Evolutionary conservation across 148 eudicot species (phyloP), one percentile per base, ranked within the genome.

Genomic region (Rheum nobile): DNA sequence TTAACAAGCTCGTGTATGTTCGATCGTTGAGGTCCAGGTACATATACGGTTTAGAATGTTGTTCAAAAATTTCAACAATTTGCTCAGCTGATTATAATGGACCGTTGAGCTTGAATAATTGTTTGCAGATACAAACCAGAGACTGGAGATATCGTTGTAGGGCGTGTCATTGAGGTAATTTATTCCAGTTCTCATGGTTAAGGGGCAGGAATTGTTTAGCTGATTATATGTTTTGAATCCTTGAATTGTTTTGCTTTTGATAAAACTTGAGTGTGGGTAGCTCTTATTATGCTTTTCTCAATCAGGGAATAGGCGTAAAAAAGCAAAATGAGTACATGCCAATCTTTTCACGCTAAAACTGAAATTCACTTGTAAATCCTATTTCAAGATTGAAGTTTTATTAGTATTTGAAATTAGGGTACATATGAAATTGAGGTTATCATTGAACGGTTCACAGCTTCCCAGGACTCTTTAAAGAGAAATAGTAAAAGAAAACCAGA

Each of bases 51-150:
- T 43, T 47, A 8, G 11, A 39, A 48, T 29, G 0, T 28, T 26
- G 6, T 1, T 26, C 34, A 59, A 28, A n/a, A 13, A 1, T 59
- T 29, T 13, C 34, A 29, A 59, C 35, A 26, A 26, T 2, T 59
- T 59, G 16, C 24, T 28, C 67, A 12, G 11, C 6, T 14, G 22
- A 37, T 44, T 44, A 31, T 46, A 35, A 41, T 69, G 32, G 39
- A 12, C 19, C 9, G 67, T 28, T 57, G 32, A 57, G 31, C 4
- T 26, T 57, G 31, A 4, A 24, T 28, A 26, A 26, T 54, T 29
- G 57, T 13, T 57, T 81, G 38, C 75, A 93, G 98, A 84, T 93
- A 94, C 84, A 94, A 89, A 82, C 98, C 98, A 61, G 98, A 94
- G 75, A 86, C 86, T 69, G 98, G 97, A 44, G 95, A 94, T 79